Evolutionary conservation across 2,329 filamentous ascomycete species (phyloP), one percentile per base, ranked within the genome.

Genomic region (Chaetomiaceae sp.): DNA sequence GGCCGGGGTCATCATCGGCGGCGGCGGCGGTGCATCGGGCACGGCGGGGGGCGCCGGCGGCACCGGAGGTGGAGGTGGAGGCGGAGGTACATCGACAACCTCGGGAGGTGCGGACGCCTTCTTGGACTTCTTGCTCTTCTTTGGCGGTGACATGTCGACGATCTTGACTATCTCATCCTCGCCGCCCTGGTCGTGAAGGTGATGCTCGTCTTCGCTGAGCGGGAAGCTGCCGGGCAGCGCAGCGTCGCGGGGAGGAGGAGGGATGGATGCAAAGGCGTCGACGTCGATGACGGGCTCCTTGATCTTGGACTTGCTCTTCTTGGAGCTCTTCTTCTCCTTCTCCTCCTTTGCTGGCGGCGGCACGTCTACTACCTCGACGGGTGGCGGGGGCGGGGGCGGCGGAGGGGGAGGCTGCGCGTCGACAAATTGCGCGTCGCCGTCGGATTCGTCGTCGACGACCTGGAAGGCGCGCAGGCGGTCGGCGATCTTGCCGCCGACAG

Each of bases 161-260:
- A 81, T 69, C 51, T 78, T 77, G 38, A 80, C 66, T 36, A 76
- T 73, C 55, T 77, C 75, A 61, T 76, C 69, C 45, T 67, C 64
- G 38, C 50, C 55, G 22, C 45, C 45, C 22, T 37, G 8, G 11
- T 14, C 20, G 23, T 27, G 6, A 33, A 19, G 27, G 11, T 48
- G 36, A n/a, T 38, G 42, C 9, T 77, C 73, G 58, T 75, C 75
- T 33, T 76, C 75, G 58, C 78, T 75, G 39, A 72, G 71, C 22
- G 82, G 82, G 64, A 85, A 85, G 56, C 78, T 79, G 51, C 82
- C 82, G 38, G 82, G 81, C 6, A 82, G 70, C 27, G 69, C 68
- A 64, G 62, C 33, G 19, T 27, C 20, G 29, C 40, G 29, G 23
- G 55, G 58, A 47, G 58, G 54, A 22, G 60, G 54, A 12, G 59